Evolutionary conservation across 2,329 filamentous ascomycete species (phyloP).

Genomic region (Penicillium freii): DNA sequence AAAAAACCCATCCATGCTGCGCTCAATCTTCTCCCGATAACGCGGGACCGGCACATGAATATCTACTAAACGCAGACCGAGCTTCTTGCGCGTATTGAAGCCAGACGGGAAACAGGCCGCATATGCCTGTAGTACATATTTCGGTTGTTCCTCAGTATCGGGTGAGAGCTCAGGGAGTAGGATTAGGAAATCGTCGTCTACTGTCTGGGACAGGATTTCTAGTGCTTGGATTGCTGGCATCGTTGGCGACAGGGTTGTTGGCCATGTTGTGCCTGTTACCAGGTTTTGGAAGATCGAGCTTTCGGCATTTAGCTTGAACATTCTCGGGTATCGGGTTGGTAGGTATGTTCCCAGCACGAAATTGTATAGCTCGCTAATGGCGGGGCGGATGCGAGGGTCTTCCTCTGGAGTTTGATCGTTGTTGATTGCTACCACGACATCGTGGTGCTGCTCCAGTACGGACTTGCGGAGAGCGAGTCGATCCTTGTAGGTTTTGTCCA

Average conservation of each 20-base stretch:
- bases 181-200: slow-evolving; percentile 62
- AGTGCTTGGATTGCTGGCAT: slow-evolving; percentile 44
- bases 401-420: slow-evolving; percentile 29
- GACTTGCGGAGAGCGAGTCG: slow-evolving; percentile 52
- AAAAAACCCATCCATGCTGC: slow-evolving; percentile 63
- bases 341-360: slow-evolving; percentile 57
- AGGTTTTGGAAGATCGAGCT: slow-evolving; percentile 45
- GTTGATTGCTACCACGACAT: slow-evolving; percentile 42
- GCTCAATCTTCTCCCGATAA: slow-evolving; percentile 56
- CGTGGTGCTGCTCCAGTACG: slow-evolving; percentile 47
- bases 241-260: slow-evolving; percentile 33
- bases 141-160: slow-evolving; percentile 26
- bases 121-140: slow-evolving; percentile 58
- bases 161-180: slow-evolving; percentile 47
- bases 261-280: slow-evolving; percentile 45
- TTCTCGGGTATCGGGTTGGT: slow-evolving; percentile 55
- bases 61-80: slow-evolving; percentile 51
- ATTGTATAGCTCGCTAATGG: slow-evolving; percentile 52
- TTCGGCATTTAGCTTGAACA: slow-evolving; percentile 44
- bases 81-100: slow-evolving; percentile 57
- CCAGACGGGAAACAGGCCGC: slow-evolving; percentile 57
- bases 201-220: slow-evolving; percentile 48
- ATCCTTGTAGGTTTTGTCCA: slow-evolving; percentile 59
- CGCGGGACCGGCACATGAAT: slow-evolving; percentile 61
- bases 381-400: slow-evolving; percentile 42